Conservation (phyloP, 495 filamentous ascomycete species). For the Neurospora sp. region DNA sequence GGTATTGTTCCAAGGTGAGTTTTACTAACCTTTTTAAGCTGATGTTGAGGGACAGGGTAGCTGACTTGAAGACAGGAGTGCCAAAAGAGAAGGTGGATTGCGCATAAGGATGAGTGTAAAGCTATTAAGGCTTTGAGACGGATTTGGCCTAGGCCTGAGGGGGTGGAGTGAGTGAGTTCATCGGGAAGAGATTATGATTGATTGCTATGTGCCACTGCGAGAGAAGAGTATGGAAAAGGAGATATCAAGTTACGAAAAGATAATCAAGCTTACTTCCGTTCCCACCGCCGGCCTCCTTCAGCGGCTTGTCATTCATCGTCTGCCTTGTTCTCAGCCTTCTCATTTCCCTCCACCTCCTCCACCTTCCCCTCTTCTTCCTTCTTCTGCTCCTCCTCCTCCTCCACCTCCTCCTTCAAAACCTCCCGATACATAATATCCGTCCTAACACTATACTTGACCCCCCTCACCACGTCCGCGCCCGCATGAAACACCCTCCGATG, state of each 20-base stretch:
- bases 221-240: background rate
- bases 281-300: background rate
- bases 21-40: too few species aligned
- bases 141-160: constrained; percentile 21
- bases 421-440: constrained; percentile 66
- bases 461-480: constrained; percentile 62
- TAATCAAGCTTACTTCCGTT: too few species aligned
- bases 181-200: background rate
- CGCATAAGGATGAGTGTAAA: constrained; percentile 35
- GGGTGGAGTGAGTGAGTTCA: background rate
- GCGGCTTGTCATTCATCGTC: background rate
- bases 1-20: constrained; percentile 33
- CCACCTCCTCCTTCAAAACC: constrained; percentile 1
- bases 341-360: background rate
- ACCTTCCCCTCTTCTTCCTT: background rate
- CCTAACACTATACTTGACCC: constrained; percentile 67
- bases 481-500: constrained; percentile 58
- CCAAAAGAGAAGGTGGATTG: constrained; percentile 31
- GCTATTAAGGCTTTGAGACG: constrained; percentile 25
- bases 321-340: background rate
- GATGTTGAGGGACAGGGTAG: too few species aligned
- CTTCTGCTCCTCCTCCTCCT: background rate
- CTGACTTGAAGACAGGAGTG: constrained; percentile 19
- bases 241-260: background rate
- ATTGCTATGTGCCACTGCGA: background rate